Percentiles rank a stretch among this genome's conserved stretches.
phyloP scores from a whole-genome alignment of 169 alveolate genomes.

The Neospora caninum region DNA sequence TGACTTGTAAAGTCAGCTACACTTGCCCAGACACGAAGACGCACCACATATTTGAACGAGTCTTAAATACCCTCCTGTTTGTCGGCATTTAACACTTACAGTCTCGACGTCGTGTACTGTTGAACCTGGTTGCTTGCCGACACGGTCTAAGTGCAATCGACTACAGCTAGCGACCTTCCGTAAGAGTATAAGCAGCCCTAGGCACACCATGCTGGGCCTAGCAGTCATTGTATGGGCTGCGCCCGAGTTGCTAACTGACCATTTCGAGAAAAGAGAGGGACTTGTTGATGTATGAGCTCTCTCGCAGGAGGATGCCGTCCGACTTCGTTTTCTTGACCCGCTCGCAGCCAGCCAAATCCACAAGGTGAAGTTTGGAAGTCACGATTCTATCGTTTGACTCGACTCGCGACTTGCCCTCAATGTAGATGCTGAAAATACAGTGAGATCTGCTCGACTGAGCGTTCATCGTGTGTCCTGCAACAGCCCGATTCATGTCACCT shows the following conservation, averaged over 20 bases:
- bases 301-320: slow-evolving; percentile 89
- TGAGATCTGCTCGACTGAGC: slow-evolving; percentile 91
- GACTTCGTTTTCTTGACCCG: slow-evolving; percentile 93
- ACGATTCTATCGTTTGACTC: slow-evolving; percentile 62
- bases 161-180: too few relatives aligned
- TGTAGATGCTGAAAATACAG: slow-evolving; percentile 90
- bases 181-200: too few relatives aligned
- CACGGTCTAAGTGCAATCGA: too few relatives aligned
- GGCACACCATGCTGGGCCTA: too few relatives aligned
- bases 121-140: too few relatives aligned
- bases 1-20: too few relatives aligned
- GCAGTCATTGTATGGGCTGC: not conserved
- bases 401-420: slow-evolving; percentile 88
- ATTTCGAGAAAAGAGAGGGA: slow-evolving; percentile 91
- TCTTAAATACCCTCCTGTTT: too few relatives aligned
- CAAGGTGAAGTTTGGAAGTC: slow-evolving; percentile 87
- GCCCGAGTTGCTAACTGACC: slow-evolving; percentile 70
- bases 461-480: slow-evolving; percentile 89
- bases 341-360: slow-evolving; percentile 96
- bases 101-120: too few relatives aligned
- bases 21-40: too few relatives aligned
- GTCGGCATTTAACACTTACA: too few relatives aligned
- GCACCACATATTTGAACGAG: too few relatives aligned
- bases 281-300: slow-evolving; percentile 92
- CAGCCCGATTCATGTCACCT: slow-evolving; percentile 89